A percentile compares a stretch with the other conserved stretches of the same genome.
Conservation (phyloP, 148 eudicot genomes). For the Silene latifolia region DNA sequence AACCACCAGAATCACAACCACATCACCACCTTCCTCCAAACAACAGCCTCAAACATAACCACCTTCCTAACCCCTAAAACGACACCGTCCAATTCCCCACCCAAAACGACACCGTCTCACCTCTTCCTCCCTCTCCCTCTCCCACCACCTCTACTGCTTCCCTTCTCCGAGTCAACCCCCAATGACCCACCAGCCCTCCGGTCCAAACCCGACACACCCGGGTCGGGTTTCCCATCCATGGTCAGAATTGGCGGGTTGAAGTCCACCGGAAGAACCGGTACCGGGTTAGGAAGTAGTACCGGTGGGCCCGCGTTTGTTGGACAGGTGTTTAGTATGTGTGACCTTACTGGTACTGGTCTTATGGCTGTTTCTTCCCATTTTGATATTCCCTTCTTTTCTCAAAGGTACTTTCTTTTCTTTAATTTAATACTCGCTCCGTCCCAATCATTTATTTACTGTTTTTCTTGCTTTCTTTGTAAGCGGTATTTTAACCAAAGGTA, state of each 20-base stretch:
- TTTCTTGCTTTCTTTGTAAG: too few relatives aligned
- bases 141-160: conserved; percentile 42
- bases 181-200: conserved; percentile 29
- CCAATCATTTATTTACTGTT: neutral
- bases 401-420: conserved; percentile 40
- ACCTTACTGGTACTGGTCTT: conserved; percentile 83
- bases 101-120: conserved; percentile 16
- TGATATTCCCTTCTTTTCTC: conserved; percentile 70
- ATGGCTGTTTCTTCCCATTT: conserved; percentile 87
- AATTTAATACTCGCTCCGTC: neutral
- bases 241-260: conserved; percentile 47
- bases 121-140: conserved; percentile 29
- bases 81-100: conserved; percentile 19
- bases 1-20: conserved; percentile 22
- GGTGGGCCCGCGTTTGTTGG: conserved; percentile 91
- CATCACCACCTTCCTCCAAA: conserved; percentile 40
- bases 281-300: conserved; percentile 28
- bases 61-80: conserved; percentile 32
- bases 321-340: conserved; percentile 94
- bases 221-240: conserved; percentile 50
- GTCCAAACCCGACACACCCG: conserved; percentile 6
- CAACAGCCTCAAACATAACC: conserved; percentile 41
- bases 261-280: conserved; percentile 34
- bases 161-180: conserved; percentile 33
- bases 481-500: neutral